Base-by-base conservation (phyloP, 2,329 filamentous ascomycete species). In the Cladosporium sp. region DNA sequence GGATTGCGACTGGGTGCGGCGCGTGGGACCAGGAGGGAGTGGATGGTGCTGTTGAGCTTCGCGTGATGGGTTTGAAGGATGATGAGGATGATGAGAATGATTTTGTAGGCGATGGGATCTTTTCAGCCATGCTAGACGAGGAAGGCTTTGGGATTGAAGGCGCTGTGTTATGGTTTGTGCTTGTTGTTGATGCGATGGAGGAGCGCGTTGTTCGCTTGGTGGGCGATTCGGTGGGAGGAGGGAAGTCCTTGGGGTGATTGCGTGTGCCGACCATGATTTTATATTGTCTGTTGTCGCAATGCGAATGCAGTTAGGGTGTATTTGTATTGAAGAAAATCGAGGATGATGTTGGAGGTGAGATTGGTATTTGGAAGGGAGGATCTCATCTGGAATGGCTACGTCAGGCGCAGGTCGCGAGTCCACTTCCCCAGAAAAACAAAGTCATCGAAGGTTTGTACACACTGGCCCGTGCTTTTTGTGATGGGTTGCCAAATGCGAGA, bases 1-100 rank as follows among this genome's bases (percentile, higher is more conserved):
- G 58, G 38, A 89, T 77, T 18, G 80, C 74, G 11, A 82, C 63
- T 45, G 77, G 77, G 11, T 79, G 79, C 3, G 82, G 80, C 0
- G 77, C 82, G 62, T 87, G 83, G 9, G 77, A 72, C 80, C 82
- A 82, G 43, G 32, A 15, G 32, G 6, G 13, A 15, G 32, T 36
- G 4, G 22, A n/a, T 27, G 22, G 22, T 27, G 30, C 20, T n/a
- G n/a, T 32, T 38, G 18, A 19, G 50, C 11, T 32, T 20, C 43
- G 22, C 43, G 34, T 17, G 22, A 22, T 32, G 7, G 19, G 45
- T 36, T 36, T 13, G 34, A 40, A 30, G 18, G 30, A 42, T 3
- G 38, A n/a, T 1, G 34, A 42, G 3, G 38, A n/a, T 1, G 34
- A 27, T 17, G 42, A 15, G 36, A 34, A 45, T 4, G 19, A 17